phyloP scores from a whole-genome alignment of 192 early-diverging fungal species.

The Podila horticola region DNA sequence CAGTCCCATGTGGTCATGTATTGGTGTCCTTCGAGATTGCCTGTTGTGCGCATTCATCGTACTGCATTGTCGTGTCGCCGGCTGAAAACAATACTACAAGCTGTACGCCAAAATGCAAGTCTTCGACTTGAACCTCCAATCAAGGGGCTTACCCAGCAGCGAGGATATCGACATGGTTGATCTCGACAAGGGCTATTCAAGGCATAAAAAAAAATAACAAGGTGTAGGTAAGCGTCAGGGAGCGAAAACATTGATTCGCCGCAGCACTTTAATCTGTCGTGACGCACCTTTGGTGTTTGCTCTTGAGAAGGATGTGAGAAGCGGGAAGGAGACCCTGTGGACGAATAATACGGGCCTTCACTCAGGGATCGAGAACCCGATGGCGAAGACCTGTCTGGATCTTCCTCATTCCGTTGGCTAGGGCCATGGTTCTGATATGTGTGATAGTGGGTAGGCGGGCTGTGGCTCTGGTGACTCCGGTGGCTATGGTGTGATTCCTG shows the following conservation, averaged over 20 bases:
- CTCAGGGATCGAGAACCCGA: no score
- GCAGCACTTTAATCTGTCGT: no score
- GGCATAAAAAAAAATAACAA: not conserved
- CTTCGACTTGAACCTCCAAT: not conserved
- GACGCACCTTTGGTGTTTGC: no score
- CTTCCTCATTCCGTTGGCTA: not conserved
- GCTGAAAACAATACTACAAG: not conserved
- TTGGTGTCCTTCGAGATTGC: no score
- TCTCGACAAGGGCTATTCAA: slow-evolving; percentile 6
- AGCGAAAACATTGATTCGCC: not conserved
- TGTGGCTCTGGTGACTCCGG: not conserved
- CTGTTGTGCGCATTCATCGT: no score
- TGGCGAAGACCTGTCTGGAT: not conserved
- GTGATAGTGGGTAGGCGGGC: not conserved
- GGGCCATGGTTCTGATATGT: not conserved
- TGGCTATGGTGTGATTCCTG: not conserved
- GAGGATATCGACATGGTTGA: slow-evolving; percentile 48
- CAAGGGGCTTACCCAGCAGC: slow-evolving; percentile 34
- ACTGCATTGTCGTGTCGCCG: not conserved
- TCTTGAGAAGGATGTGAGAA: no score
- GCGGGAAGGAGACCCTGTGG: no score
- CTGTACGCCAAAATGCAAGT: no score
- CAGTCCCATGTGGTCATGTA: no score
- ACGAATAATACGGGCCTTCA: no score
- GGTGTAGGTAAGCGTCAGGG: not conserved